phyloP scores from a whole-genome alignment of 345 rosid species.

The Trapa incisa region DNA sequence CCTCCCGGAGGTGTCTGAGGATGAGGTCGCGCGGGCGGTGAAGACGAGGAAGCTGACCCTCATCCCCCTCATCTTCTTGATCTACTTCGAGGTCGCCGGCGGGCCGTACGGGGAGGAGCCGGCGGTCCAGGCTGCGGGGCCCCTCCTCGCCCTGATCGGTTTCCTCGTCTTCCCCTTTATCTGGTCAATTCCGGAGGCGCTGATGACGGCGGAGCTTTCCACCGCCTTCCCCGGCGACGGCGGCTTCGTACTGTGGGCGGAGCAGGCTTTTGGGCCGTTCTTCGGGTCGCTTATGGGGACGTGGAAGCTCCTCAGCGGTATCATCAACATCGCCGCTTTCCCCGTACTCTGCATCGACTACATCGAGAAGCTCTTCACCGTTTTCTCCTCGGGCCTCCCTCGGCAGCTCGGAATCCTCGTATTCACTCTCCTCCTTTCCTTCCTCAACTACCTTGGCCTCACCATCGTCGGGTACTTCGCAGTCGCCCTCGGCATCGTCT shows the following conservation, averaged over 20 bases:
- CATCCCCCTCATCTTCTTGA: slow-evolving; percentile 65
- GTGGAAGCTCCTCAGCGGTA: slow-evolving; percentile 64
- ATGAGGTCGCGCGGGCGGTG: not conserved
- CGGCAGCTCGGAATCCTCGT: slow-evolving; percentile 26
- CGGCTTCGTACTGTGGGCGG: slow-evolving; percentile 76
- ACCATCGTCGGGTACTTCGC: slow-evolving; percentile 61
- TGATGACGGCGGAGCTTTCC: slow-evolving; percentile 77
- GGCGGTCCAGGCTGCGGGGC: slow-evolving; percentile 66
- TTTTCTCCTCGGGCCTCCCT: slow-evolving; percentile 47
- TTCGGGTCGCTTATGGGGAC: slow-evolving; percentile 71
- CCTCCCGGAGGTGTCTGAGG: not conserved
- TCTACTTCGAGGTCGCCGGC: slow-evolving; percentile 82
- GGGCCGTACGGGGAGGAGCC: slow-evolving; percentile 81
- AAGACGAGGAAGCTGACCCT: slow-evolving; percentile 40
- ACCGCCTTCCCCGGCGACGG: slow-evolving; percentile 80
- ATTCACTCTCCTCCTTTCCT: slow-evolving; percentile 37
- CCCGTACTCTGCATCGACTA: slow-evolving; percentile 59
- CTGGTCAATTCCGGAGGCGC: slow-evolving; percentile 83
- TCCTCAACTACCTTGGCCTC: slow-evolving; percentile 57
- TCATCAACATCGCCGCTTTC: slow-evolving; percentile 66
- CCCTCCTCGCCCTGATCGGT: slow-evolving; percentile 54
- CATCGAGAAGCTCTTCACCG: slow-evolving; percentile 32
- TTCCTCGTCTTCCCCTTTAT: slow-evolving; percentile 70
- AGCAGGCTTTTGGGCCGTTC: slow-evolving; percentile 61
- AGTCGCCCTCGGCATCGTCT: slow-evolving; percentile 47